Evolutionary conservation across 805 yeast genomes (phyloP), one percentile per base, ranked within the genome.

Genomic region (Starmerella apis): DNA sequence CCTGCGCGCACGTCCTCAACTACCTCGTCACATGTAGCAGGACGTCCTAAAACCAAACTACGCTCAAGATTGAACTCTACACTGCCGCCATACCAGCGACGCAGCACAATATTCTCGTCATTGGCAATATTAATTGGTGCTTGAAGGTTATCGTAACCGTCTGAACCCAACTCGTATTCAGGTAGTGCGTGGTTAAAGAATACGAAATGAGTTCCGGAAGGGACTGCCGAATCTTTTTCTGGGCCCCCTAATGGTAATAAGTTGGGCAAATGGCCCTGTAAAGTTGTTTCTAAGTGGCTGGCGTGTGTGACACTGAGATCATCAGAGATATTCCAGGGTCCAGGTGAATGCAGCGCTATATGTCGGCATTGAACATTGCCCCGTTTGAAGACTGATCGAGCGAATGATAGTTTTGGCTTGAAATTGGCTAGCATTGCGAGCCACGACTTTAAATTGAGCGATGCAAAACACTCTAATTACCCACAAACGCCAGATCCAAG

Each of bases 81-180:
- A 20, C 71, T 64, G 2, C 96, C 96, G 28, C 80, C 77, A 0
- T 75, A 79, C 96, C 96, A 87, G 77, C 88, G 73, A 22, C 96
- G 69, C 53, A 64, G 66, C 58, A 74, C 82, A 19, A 66, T 65
- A 27, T 63, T 57, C 0, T 64, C 59, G 9, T 24, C n/a, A 2
- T 22, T 24, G 20, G 11, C n/a, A 4, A 20, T 22, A 22, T 16
- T 10, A 3, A 20, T 39, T 0, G 94, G 94, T 0, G 87, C 78
- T 60, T 83, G 92, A 57, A 82, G 77, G 42, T 79, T 72, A 56
- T 83, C 94, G 65, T 86, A 87, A 0, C 96, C 95, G 64, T 87
- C 96, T 1, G 57, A 43, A 2, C 82, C 80, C 18, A 86, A 61
- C 2, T 65, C 64, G 0, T 56, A 43, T 47, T 75, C 80, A 33